phyloP scores from a whole-genome alignment of 2,329 filamentous ascomycete genomes.

The Neonectria punicea region DNA sequence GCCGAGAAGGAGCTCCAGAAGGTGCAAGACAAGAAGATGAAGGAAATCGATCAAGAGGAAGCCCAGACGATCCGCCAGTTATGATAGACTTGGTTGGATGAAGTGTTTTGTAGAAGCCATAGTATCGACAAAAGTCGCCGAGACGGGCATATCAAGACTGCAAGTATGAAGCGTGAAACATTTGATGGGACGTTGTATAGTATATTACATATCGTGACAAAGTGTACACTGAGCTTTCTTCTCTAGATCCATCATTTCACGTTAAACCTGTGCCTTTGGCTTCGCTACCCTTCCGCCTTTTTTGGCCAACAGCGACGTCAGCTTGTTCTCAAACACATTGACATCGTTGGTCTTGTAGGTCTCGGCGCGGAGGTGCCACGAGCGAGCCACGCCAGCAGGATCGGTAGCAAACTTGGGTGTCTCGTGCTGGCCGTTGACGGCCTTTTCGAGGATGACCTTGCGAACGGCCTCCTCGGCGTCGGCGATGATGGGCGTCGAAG shows the following conservation, averaged over 20 bases:
- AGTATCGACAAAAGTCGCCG: not conserved
- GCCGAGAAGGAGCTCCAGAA: conserved; percentile 60
- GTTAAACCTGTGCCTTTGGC: conserved; percentile 39
- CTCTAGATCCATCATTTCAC: conserved; percentile 25
- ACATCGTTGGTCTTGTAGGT: conserved; percentile 50
- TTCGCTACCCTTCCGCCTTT: conserved; percentile 36
- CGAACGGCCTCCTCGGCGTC: conserved; percentile 48
- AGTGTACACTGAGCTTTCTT: conserved; percentile 40
- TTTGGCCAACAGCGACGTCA: conserved; percentile 46
- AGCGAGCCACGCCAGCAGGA: conserved; percentile 47
- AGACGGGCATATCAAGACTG: not conserved
- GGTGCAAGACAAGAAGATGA: conserved; percentile 64
- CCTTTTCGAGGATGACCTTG: conserved; percentile 47
- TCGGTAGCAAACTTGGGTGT: conserved; percentile 48
- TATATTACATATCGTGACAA: conserved; percentile 44
- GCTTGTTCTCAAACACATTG: conserved; percentile 53
- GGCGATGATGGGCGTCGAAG: conserved; percentile 42
- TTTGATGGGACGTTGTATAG: conserved; percentile 38
- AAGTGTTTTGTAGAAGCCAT: not conserved
- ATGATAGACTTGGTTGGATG: conserved; percentile 33
- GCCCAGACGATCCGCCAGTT: conserved; percentile 58
- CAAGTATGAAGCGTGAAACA: conserved; percentile 16
- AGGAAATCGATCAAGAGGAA: conserved; percentile 61
- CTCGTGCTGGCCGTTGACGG: conserved; percentile 52
- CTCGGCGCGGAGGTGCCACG: conserved; percentile 51